phyloP scores from a whole-genome alignment of 495 filamentous ascomycete species.

The Jackrogersella multiformis region DNA sequence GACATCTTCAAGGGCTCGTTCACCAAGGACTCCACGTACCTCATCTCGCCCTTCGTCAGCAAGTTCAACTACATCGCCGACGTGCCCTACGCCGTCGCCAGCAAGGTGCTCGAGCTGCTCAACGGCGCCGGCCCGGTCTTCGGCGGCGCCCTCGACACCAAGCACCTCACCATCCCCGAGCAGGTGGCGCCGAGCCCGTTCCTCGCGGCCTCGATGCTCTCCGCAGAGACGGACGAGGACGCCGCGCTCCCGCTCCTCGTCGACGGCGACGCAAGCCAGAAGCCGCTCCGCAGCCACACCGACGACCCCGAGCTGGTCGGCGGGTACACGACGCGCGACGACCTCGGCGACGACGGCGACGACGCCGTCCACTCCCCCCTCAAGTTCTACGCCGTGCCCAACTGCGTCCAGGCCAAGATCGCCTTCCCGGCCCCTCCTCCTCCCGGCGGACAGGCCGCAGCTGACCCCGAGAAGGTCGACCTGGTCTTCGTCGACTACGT shows the following conservation, averaged over 20 bases:
- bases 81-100: slow-evolving; percentile 78
- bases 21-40: slow-evolving; percentile 83
- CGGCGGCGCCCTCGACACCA: slow-evolving; percentile 42
- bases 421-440: slow-evolving; percentile 53
- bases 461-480: slow-evolving; percentile 76
- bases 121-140: slow-evolving; percentile 75
- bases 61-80: slow-evolving; percentile 80
- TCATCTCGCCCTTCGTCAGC: slow-evolving; percentile 88
- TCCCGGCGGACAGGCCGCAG: slow-evolving; percentile 18
- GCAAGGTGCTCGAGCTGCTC: slow-evolving; percentile 72
- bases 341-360: slow-evolving; percentile 85
- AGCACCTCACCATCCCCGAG: slow-evolving; percentile 54
- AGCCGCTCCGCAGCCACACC: slow-evolving; percentile 39
- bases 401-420: slow-evolving; percentile 76
- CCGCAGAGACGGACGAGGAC: not conserved
- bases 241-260: not conserved
- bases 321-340: slow-evolving; percentile 91
- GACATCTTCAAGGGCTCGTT: slow-evolving; percentile 93
- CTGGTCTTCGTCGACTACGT: slow-evolving; percentile 93
- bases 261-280: slow-evolving; percentile 33
- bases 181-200: slow-evolving; percentile 41
- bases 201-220: not conserved
- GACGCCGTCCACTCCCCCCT: slow-evolving; percentile 85
- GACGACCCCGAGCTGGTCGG: slow-evolving; percentile 62
- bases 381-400: slow-evolving; percentile 79